Percentiles rank a stretch among this genome's conserved stretches.
Evolutionary conservation across 2,329 filamentous ascomycete species (phyloP).

Genomic region (Phaeosphaeriaceae sp.): DNA sequence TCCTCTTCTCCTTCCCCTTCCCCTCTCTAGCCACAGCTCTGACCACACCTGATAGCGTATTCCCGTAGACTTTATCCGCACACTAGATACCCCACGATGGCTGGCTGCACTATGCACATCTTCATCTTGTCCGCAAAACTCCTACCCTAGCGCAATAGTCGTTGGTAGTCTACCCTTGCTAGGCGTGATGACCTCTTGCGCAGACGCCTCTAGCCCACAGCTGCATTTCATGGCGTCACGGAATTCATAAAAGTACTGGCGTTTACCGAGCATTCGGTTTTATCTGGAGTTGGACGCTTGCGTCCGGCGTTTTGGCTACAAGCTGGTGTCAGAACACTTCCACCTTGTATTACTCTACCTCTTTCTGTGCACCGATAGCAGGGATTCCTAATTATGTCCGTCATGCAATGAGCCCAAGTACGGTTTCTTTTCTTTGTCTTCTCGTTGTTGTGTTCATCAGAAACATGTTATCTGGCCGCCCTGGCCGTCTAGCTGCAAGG

Average conservation of each 20-base stretch:
- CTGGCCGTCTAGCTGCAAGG: constrained; percentile 28
- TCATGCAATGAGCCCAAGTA: constrained; percentile 23
- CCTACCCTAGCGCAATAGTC: constrained; percentile 28
- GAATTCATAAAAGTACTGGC: constrained; percentile 46
- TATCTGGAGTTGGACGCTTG: constrained; percentile 32
- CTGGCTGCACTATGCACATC: constrained; percentile 37
- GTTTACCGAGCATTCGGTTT: constrained; percentile 46
- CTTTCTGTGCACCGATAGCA: constrained; percentile 29
- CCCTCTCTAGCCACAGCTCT: constrained; percentile 40
- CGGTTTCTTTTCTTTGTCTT: constrained; percentile 20
- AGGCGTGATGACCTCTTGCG: constrained; percentile 24
- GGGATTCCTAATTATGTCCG: constrained; percentile 22
- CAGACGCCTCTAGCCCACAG: constrained; percentile 30
- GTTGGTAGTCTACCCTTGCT: constrained; percentile 28
- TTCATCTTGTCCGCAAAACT: constrained; percentile 33
- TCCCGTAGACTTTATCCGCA: constrained; percentile 40
- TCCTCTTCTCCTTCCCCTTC: constrained; percentile 13
- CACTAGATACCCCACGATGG: constrained; percentile 38
- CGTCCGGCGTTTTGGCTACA: constrained; percentile 49
- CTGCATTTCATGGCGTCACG: constrained; percentile 52
- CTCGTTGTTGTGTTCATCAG: constrained; percentile 28
- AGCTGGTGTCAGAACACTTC: constrained; percentile 44
- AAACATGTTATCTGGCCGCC: constrained; percentile 25
- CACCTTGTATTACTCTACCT: constrained; percentile 38
- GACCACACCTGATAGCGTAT: constrained; percentile 34